Conservation (phyloP, 148 eudicot species). For the Tetragonia tetragonoides region DNA sequence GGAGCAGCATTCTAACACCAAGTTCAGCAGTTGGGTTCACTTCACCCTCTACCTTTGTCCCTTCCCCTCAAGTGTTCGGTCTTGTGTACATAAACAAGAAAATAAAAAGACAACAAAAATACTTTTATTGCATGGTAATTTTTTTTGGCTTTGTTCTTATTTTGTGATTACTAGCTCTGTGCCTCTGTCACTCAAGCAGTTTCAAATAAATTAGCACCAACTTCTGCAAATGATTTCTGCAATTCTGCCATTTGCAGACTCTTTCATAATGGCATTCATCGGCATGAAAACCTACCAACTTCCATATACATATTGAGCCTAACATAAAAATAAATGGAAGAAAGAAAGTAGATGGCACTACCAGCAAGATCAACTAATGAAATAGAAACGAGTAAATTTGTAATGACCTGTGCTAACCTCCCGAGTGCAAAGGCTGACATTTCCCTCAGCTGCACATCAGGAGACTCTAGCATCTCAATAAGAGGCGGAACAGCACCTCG, state of each 20-base stretch:
- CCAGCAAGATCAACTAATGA: background rate
- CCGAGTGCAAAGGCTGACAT: conserved; percentile 99
- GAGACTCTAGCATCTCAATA: conserved; percentile 79
- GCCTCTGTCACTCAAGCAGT: background rate
- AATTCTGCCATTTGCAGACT: background rate
- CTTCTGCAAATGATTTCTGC: background rate
- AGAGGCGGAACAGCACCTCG: conserved; percentile 91
- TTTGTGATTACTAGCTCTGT: too few species aligned
- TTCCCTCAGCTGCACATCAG: conserved; percentile 71
- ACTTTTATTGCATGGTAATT: too few species aligned
- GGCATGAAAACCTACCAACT: background rate
- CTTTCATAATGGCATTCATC: background rate
- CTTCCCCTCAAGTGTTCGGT: too few species aligned
- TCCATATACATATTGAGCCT: background rate
- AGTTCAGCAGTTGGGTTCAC: too few species aligned
- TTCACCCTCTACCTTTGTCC: too few species aligned
- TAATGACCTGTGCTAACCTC: conserved; percentile 80
- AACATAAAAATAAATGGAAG: too few species aligned
- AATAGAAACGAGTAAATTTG: background rate
- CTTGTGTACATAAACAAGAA: too few species aligned
- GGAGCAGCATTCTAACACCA: too few species aligned
- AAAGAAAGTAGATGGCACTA: background rate
- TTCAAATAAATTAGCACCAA: too few species aligned
- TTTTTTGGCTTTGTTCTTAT: too few species aligned
- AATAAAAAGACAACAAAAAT: too few species aligned